Evolutionary conservation across 768 basidiomycete species (phyloP).

Genomic region (Phlegmacium glaucopus): DNA sequence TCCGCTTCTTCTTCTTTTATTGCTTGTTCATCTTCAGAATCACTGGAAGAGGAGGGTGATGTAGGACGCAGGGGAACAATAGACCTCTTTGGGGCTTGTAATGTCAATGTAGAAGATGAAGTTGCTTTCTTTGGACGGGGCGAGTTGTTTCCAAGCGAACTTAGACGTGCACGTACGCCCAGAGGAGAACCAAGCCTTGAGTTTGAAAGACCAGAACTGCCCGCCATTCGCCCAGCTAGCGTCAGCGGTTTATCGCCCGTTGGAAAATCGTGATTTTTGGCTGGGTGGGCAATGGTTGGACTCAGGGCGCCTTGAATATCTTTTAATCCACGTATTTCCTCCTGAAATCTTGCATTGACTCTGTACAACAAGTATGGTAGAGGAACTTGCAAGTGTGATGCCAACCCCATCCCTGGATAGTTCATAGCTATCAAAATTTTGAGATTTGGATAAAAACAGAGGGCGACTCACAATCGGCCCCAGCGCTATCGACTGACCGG

Average conservation of each 20-base stretch:
- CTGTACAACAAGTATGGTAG: conserved; percentile 83
- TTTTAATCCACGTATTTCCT: conserved; percentile 77
- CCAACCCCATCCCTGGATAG: conserved; percentile 74
- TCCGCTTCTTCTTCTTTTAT: conserved; percentile 70
- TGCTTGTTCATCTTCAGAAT: conserved; percentile 61
- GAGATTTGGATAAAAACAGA: background rate
- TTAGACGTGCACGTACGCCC: conserved; percentile 68
- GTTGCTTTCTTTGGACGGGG: conserved; percentile 49
- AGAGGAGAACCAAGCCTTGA: conserved; percentile 52
- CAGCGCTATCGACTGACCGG: conserved; percentile 65
- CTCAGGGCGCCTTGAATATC: conserved; percentile 64
- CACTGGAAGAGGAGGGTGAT: conserved; percentile 52
- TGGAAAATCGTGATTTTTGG: conserved; percentile 20
- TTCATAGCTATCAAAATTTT: background rate
- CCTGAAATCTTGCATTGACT: conserved; percentile 80
- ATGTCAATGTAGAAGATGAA: conserved; percentile 71
- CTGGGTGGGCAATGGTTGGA: conserved; percentile 38
- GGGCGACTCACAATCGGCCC: conserved; percentile 68
- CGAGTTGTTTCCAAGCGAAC: conserved; percentile 58
- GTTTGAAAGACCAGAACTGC: conserved; percentile 35
- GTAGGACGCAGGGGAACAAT: conserved; percentile 36
- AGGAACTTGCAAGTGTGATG: conserved; percentile 75
- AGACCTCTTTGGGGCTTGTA: conserved; percentile 48
- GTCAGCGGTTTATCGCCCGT: conserved; percentile 28
- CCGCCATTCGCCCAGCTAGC: conserved; percentile 28